Base-by-base conservation (phyloP, 2,329 filamentous ascomycete species). In the Onygenales sp. region DNA sequence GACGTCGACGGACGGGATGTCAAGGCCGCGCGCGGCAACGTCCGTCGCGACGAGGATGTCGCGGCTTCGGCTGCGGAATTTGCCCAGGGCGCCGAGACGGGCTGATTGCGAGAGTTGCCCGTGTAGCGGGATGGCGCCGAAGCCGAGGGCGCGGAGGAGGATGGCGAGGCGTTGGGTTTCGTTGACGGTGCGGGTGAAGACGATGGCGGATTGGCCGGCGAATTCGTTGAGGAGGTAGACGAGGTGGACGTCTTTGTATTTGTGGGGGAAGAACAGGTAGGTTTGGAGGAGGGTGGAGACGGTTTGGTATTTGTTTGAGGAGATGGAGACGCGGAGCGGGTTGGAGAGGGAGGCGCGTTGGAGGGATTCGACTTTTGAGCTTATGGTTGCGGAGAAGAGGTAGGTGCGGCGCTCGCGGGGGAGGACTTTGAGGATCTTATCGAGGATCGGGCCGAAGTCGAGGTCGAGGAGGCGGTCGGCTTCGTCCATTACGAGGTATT, bases 311-410 rank as follows among this genome's bases (percentile, higher is more conserved):
- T 89, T 91, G 69, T 81, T 88, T 53, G 80, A 81, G 56, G 84
- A 89, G 64, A 96, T 85, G 65, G 84, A 88, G 54, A 97, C 86
- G 33, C 87, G 81, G 6, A 94, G 77, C 0, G 92, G 92, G 62
- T 95, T 90, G 44, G 83, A 84, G 52, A 98, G 77, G 56, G 87
- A 91, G 17, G 93, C 93, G 51, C 93, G 83, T 67, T 97, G 93
- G 46, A 98, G 75, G 51, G 85, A 89, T 70, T 97, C 93, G 54
- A 98, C 87, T 68, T 96, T 95, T 56, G 85, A 90, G 62, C 84
- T 90, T 80, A 97, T 92, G 10, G 93, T 98, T 1, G 93, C 92
- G 3, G 87, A 93, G 77, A 95, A 97, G 42, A 98, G 84, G 65
- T 86, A 93, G 0, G 93, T 97, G 42, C 84, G 73, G 43, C 82